phyloP scores from a whole-genome alignment of 305 asterid species.

The Lippia alba region DNA sequence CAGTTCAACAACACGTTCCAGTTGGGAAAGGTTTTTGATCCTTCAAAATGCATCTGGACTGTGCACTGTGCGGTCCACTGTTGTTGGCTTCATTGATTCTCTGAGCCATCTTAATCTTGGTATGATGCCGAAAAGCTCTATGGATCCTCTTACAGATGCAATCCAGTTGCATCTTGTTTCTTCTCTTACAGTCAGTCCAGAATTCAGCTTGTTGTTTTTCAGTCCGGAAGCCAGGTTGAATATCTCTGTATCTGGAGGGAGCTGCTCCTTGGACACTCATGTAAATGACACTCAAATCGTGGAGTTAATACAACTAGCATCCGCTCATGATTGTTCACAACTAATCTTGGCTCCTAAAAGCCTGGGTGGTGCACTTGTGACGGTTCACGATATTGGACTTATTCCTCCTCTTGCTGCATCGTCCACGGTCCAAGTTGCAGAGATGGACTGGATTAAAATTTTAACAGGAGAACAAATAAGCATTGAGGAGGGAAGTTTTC shows the following conservation, averaged over 20 bases:
- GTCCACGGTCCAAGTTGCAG: conserved; percentile 79
- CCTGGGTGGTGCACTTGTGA: conserved; percentile 76
- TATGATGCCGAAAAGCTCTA: conserved; percentile 39
- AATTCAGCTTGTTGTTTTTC: conserved; percentile 71
- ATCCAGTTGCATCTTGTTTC: conserved; percentile 81
- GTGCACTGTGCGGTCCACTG: conserved; percentile 69
- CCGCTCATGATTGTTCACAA: conserved; percentile 61
- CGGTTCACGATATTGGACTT: conserved; percentile 79
- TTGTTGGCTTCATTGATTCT: conserved; percentile 51
- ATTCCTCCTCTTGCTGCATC: conserved; percentile 77
- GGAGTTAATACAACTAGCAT: conserved; percentile 52
- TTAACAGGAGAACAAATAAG: conserved; percentile 67
- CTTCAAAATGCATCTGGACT: conserved; percentile 78
- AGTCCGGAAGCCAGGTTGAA: conserved; percentile 70
- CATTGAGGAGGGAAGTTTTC: conserved; percentile 68
- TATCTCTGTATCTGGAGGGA: conserved; percentile 86
- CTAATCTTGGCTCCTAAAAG: conserved; percentile 76
- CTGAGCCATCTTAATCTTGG: conserved; percentile 43
- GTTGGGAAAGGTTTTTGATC: conserved; percentile 83
- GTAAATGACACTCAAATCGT: conserved; percentile 71
- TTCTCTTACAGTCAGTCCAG: conserved; percentile 74
- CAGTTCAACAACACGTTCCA: conserved; percentile 55
- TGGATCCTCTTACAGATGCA: conserved; percentile 68
- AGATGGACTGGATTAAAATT: conserved; percentile 87
- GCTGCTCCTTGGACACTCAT: conserved; percentile 63